These are phyloP conservation scores for Astrephomene gubernaculifera DNA, from an alignment of 139 green algal genomes.

Conservation along the genomic window DNA sequence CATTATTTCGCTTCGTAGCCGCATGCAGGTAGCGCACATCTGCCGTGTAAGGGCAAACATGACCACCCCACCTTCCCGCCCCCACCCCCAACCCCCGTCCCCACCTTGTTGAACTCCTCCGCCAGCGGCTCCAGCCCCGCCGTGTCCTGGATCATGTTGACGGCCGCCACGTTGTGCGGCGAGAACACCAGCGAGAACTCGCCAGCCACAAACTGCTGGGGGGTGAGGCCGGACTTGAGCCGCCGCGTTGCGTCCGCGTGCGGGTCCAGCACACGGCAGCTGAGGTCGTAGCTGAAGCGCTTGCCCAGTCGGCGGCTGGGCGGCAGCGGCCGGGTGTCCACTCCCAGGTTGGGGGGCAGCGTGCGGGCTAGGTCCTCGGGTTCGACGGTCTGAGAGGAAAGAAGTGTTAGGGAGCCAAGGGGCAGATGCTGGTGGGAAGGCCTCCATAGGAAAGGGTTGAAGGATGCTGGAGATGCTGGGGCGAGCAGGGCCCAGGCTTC, in stretches of 20 bases:
- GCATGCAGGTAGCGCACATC: no score
- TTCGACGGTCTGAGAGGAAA: not conserved
- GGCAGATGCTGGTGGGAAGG: no score
- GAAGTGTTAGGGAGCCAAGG: no score
- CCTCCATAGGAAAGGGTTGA: no score
- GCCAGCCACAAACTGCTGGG: slow-evolving; percentile 48
- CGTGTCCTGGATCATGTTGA: slow-evolving; percentile 48
- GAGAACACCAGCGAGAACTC: slow-evolving; percentile 51
- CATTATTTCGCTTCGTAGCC: no score
- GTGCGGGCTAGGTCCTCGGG: not conserved
- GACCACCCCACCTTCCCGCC: no score
- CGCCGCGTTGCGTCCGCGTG: not conserved
- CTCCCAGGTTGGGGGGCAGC: not conserved
- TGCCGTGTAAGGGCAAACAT: no score
- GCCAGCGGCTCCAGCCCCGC: slow-evolving; percentile 32
- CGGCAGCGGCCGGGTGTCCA: slow-evolving; percentile 17
- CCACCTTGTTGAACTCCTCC: slow-evolving; percentile 50
- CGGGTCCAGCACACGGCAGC: not conserved
- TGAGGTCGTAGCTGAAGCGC: slow-evolving; percentile 43
- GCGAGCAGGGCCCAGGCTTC: no score
- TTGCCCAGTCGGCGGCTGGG: slow-evolving; percentile 19
- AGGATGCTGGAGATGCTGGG: no score
- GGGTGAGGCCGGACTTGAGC: slow-evolving; percentile 25
- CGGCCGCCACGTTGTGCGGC: slow-evolving; percentile 22
- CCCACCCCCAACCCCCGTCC: no score